Conservation (phyloP, 2,329 filamentous ascomycete species). For the Furcasterigmium furcatum region DNA sequence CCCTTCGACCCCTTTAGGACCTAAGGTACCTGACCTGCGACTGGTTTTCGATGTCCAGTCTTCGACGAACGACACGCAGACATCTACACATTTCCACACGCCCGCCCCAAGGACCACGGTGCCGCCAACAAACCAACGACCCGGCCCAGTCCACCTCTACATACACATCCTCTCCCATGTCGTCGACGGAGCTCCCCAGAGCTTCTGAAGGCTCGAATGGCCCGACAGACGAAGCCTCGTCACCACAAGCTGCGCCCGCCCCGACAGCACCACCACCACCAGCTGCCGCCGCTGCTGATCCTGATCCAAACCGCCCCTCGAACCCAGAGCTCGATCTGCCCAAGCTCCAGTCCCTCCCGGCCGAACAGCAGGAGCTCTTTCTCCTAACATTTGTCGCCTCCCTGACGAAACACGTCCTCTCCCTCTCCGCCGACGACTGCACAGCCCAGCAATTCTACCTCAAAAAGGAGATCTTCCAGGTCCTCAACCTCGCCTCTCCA, state of each 20-base stretch:
- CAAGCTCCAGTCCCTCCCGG: conserved; percentile 84
- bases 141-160: background rate
- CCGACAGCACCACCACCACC: conserved; percentile 19
- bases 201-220: conserved; percentile 30
- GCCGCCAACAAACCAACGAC: background rate
- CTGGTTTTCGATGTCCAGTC: too few species aligned
- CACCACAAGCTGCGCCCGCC: conserved; percentile 10
- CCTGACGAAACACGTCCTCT: conserved; percentile 75
- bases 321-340: conserved; percentile 82
- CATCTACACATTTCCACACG: too few species aligned
- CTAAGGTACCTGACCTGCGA: too few species aligned
- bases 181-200: conserved; percentile 31
- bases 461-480: conserved; percentile 91
- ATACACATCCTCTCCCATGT: conserved; percentile 21
- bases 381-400: conserved; percentile 85
- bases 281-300: conserved; percentile 27
- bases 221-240: conserved; percentile 15
- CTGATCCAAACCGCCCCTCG: conserved; percentile 34
- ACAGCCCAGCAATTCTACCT: conserved; percentile 87
- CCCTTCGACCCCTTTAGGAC: too few species aligned
- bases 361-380: conserved; percentile 94
- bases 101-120: background rate
- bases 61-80: too few species aligned
- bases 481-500: conserved; percentile 79
- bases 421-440: conserved; percentile 73